These are phyloP conservation scores for Radiomyces spectabilis DNA, from an alignment of 192 early-diverging fungal genomes.

Conservation along the genomic window DNA sequence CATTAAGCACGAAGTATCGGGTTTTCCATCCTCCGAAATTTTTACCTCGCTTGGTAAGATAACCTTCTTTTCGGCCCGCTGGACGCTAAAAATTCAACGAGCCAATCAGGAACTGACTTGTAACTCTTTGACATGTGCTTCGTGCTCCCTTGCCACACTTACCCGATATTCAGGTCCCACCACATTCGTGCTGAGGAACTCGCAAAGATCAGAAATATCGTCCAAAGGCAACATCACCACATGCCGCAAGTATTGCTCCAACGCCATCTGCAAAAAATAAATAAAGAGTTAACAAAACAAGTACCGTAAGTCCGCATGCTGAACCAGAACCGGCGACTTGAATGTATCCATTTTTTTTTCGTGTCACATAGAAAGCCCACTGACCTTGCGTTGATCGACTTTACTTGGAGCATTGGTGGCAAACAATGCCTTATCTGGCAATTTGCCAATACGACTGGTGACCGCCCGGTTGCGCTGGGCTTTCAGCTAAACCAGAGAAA, in stretches of 20 bases:
- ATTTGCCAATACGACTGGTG: slow-evolving; percentile 56
- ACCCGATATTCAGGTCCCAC: slow-evolving; percentile 13
- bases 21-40: slow-evolving; percentile 96
- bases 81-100: slow-evolving; percentile 18
- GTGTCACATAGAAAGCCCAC: no score
- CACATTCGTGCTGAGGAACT: slow-evolving; percentile 76
- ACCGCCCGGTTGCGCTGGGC: slow-evolving; percentile 20
- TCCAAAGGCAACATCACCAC: slow-evolving; percentile 48
- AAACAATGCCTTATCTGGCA: slow-evolving; percentile 84
- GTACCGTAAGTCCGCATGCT: no score
- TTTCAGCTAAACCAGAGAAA: slow-evolving; percentile 25
- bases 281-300: no score
- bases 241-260: slow-evolving; percentile 79
- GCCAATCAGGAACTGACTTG: neutral
- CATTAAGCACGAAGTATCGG: slow-evolving; percentile 72
- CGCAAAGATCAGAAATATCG: slow-evolving; percentile 58
- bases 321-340: no score
- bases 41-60: slow-evolving; percentile 86
- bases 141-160: neutral
- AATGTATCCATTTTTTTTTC: neutral
- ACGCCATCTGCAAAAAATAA: slow-evolving; percentile 25
- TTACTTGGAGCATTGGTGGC: slow-evolving; percentile 78
- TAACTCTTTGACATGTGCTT: neutral
- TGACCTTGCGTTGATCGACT: slow-evolving; percentile 74
- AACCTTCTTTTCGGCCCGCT: slow-evolving; percentile 73